Conservation (phyloP, 345 rosid genomes). For the Mangifera indica region DNA sequence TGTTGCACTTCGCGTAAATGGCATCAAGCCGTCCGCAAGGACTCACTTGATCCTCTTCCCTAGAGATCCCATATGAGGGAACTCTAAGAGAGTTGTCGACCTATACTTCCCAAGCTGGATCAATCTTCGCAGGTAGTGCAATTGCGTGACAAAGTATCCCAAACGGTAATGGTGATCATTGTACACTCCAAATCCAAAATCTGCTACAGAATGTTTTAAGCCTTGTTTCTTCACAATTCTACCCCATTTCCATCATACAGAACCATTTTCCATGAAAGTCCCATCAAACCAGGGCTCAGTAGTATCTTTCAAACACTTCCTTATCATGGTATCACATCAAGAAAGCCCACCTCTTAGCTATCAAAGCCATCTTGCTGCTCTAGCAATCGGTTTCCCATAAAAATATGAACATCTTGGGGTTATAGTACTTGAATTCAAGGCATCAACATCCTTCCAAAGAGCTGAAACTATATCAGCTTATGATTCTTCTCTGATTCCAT, state of each 20-base stretch:
- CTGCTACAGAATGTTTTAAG: slow-evolving; percentile 57
- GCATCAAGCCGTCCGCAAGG: too few species aligned
- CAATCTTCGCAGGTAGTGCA: slow-evolving; percentile 82
- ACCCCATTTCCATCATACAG: slow-evolving; percentile 79
- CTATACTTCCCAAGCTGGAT: slow-evolving; percentile 78
- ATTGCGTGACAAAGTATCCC: slow-evolving; percentile 89
- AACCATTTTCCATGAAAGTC: slow-evolving; percentile 67
- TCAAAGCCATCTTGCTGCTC: slow-evolving; percentile 89
- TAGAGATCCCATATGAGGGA: too few species aligned
- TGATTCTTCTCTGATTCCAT: slow-evolving; percentile 54
- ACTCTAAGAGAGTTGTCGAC: too few species aligned
- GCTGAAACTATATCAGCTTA: slow-evolving; percentile 59
- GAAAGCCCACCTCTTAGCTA: slow-evolving; percentile 70
- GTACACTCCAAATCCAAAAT: slow-evolving; percentile 81
- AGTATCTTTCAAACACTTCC: slow-evolving; percentile 62
- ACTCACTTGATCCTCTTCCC: too few species aligned
- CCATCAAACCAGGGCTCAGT: slow-evolving; percentile 91
- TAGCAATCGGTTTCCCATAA: slow-evolving; percentile 74
- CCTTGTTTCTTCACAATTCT: slow-evolving; percentile 79
- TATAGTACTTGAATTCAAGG: slow-evolving; percentile 45
- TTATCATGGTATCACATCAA: slow-evolving; percentile 65
- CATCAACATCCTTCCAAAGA: slow-evolving; percentile 60
- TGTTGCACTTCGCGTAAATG: too few species aligned
- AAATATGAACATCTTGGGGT: slow-evolving; percentile 58
- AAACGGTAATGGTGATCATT: slow-evolving; percentile 85